Evolutionary conservation across 345 rosid genomes (phyloP).

Genomic region (Fremontodendron californicum): DNA sequence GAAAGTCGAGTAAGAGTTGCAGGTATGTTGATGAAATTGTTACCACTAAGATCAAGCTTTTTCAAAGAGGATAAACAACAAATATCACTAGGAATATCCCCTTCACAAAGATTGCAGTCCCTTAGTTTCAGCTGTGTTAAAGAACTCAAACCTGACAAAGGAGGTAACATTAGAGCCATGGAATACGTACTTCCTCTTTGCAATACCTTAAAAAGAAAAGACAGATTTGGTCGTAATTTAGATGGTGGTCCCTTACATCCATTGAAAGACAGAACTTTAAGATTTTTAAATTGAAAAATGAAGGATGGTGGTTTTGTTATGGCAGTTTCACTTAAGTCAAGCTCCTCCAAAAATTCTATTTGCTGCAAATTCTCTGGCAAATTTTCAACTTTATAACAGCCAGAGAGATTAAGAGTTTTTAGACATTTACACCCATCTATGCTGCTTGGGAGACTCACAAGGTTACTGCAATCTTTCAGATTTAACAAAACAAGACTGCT

Average conservation of each 20-base stretch:
- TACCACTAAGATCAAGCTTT: no score
- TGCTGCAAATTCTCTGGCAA: background rate
- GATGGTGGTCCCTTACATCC: background rate
- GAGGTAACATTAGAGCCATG: background rate
- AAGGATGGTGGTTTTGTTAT: no score
- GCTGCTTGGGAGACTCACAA: conserved; percentile 25
- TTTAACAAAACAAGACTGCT: conserved; percentile 15
- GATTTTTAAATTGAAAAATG: no score
- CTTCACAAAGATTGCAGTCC: conserved; percentile 24
- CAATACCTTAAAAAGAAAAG: background rate
- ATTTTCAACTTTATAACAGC: no score
- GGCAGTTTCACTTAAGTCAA: no score
- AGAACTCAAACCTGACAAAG: background rate
- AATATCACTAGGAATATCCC: conserved; percentile 21
- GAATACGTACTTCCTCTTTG: background rate
- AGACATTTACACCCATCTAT: conserved; percentile 22
- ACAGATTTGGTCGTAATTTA: background rate
- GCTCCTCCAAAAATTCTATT: background rate
- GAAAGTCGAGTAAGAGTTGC: no score
- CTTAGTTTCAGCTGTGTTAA: conserved; percentile 11
- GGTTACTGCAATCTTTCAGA: conserved; percentile 20
- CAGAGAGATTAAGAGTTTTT: conserved; percentile 6
- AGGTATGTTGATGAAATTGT: no score
- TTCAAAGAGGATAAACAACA: conserved; percentile 14
- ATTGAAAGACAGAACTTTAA: background rate